Evolutionary conservation across 129 eudicot genomes (phyloP), one percentile per base, ranked within the genome.

Genomic region (Sambucus nigra): DNA sequence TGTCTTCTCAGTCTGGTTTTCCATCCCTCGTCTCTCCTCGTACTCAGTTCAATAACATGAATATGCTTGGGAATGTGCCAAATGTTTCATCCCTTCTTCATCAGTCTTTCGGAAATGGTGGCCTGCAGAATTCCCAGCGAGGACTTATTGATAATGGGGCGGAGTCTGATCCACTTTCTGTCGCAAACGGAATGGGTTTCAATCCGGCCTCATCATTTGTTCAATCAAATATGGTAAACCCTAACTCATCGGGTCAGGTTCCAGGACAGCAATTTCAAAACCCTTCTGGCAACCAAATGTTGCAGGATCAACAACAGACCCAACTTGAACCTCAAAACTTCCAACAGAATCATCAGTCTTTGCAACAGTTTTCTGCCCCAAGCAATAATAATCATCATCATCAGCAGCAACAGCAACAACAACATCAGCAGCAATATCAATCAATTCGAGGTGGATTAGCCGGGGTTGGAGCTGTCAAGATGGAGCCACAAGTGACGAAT

Each of bases 101-200:
- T 41, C 99, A 82, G 69, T 70, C 94, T 59, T 86, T 79, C 46
- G 80, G 75, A 17, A 86, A 82, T 62, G 88, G 94, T 29, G 93
- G 69, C 5, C 75, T 77, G 7, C 84, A 80, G 42, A 77, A 51
- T 77, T 63, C 76, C 15, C 64, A 79, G 60, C 69, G 89, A 29
- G 83, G 98, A 28, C 77, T 75, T 44, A 61, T 72, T 26, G 98
- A 85, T 49, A 79, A 64, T 0, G 98, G 95, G 28, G 68, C 84
- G 0, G 96, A 91, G 54, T 40, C 84, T 44, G 95, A 80, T 60
- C 84, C 86, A 17, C 77, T 73, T 44, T 76, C 95, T 18, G 72
- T 75, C 20, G 94, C 84, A 63, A 85, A 78, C 55, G 99, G 94
- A 38, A 86, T 82, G 84, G 85, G 94, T 35, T 86, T 76, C 59